phyloP scores from a whole-genome alignment of 176 grass and related monocot genomes.

The Carex myosuroides region DNA sequence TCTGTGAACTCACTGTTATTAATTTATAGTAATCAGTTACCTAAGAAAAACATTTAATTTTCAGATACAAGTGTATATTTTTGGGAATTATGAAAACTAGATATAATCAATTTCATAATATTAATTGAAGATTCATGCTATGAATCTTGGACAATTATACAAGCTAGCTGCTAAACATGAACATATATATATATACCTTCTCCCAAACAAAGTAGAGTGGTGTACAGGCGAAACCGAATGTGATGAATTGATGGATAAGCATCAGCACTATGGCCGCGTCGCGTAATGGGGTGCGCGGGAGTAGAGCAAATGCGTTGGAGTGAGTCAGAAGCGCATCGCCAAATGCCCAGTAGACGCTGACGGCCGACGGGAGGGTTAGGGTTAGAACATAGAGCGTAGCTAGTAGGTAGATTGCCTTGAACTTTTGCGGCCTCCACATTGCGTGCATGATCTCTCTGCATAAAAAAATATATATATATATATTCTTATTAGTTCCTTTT shows the following conservation, averaged over 20 bases:
- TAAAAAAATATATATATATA: background rate
- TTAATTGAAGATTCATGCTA: background rate
- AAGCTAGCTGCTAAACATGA: background rate
- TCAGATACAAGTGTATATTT: background rate
- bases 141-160: background rate
- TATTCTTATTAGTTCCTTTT: background rate
- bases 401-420: conserved; percentile 94
- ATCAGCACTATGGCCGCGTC: conserved; percentile 88
- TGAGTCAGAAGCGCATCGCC: conserved; percentile 79
- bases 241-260: conserved; percentile 98
- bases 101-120: background rate
- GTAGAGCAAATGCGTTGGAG: conserved; percentile 80
- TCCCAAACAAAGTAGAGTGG: conserved; percentile 99
- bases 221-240: conserved; percentile 97
- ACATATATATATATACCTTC: conserved; percentile 34
- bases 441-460: conserved; percentile 98
- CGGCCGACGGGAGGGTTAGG: conserved; percentile 85
- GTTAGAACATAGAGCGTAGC: conserved; percentile 88
- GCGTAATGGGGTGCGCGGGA: conserved; percentile 57
- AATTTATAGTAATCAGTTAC: background rate
- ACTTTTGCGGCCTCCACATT: conserved; percentile 99
- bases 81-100: background rate
- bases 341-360: conserved; percentile 97
- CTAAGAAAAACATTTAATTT: background rate
- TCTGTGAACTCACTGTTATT: background rate